phyloP scores from a whole-genome alignment of 306 rosid species.

The Coriaria nepalensis region DNA sequence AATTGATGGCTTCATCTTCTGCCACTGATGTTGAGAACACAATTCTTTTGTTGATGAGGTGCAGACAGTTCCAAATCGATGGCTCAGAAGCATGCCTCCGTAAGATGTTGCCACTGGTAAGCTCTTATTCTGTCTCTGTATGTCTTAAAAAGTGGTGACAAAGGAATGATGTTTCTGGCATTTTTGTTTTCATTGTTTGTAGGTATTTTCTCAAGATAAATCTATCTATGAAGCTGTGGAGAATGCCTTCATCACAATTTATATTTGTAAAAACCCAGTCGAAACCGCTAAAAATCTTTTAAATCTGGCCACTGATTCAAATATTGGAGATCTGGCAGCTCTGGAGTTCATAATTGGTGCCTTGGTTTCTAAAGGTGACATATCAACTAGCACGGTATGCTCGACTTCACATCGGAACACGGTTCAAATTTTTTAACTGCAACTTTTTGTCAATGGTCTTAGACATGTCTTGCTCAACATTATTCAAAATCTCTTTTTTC shows the following conservation, averaged over 20 bases:
- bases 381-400: conserved; percentile 75
- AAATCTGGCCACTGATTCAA: conserved; percentile 74
- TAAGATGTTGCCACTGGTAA: conserved; percentile 90
- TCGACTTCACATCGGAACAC: not conserved
- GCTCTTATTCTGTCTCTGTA: conserved; percentile 2
- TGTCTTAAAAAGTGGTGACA: conserved; percentile 5
- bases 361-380: conserved; percentile 77
- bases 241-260: conserved; percentile 72
- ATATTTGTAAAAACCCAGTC: conserved; percentile 53
- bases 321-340: conserved; percentile 86
- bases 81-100: conserved; percentile 83
- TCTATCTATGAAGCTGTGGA: conserved; percentile 95
- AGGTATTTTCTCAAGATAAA: conserved; percentile 94
- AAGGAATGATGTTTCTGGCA: conserved; percentile 5
- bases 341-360: conserved; percentile 75
- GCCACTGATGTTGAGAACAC: conserved; percentile 89
- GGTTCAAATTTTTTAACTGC: too few relatives aligned
- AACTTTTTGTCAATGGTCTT: too few relatives aligned
- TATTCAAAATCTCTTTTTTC: conserved; percentile 8
- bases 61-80: conserved; percentile 92
- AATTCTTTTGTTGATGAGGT: conserved; percentile 84
- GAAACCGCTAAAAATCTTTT: conserved; percentile 74
- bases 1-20: conserved; percentile 90
- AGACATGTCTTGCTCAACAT: too few relatives aligned
- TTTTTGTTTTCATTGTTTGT: conserved; percentile 4